These are phyloP conservation scores for Aspergillus sclerotialis DNA, from an alignment of 2,329 filamentous ascomycete genomes.

Conservation along the genomic window DNA sequence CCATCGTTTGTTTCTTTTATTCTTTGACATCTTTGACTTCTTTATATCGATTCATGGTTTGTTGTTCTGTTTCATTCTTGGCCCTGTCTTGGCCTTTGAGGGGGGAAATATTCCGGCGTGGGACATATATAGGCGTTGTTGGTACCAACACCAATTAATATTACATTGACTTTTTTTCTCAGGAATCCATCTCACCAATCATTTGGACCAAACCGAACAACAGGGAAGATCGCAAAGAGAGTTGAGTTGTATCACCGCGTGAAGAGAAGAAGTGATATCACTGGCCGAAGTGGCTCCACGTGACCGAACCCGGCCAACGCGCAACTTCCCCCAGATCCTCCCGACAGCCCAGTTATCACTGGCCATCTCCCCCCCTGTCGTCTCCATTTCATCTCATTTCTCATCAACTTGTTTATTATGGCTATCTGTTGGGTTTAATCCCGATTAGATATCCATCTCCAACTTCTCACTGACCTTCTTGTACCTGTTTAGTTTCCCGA, in stretches of 20 bases:
- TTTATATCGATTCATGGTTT: slow-evolving; percentile 19
- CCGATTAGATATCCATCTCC: background rate
- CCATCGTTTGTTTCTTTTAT: slow-evolving; percentile 15
- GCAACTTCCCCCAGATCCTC: slow-evolving; percentile 19
- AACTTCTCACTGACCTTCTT: background rate
- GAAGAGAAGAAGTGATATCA: slow-evolving; percentile 34
- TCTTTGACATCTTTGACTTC: background rate
- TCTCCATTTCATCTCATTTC: slow-evolving; percentile 8
- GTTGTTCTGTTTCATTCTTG: slow-evolving; percentile 7
- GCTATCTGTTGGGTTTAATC: slow-evolving; percentile 8
- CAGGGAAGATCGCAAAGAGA: no score
- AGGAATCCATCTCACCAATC: slow-evolving; percentile 25
- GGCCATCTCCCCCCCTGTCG: slow-evolving; percentile 7
- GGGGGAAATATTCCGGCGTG: slow-evolving; percentile 14
- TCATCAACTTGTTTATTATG: slow-evolving; percentile 10
- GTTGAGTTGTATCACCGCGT: slow-evolving; percentile 25
- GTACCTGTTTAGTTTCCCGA: no score
- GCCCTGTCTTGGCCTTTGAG: slow-evolving; percentile 8
- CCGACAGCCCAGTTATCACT: slow-evolving; percentile 3
- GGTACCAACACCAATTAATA: slow-evolving; percentile 25
- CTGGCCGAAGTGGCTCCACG: slow-evolving; percentile 31
- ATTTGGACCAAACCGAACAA: no score
- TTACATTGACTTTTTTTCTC: slow-evolving; percentile 15
- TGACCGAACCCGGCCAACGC: slow-evolving; percentile 23
- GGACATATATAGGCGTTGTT: slow-evolving; percentile 25